A percentile compares a stretch with the other conserved stretches of the same genome.
Evolutionary conservation across 139 green algal species (phyloP).

Genomic region (Chlorella sp.): DNA sequence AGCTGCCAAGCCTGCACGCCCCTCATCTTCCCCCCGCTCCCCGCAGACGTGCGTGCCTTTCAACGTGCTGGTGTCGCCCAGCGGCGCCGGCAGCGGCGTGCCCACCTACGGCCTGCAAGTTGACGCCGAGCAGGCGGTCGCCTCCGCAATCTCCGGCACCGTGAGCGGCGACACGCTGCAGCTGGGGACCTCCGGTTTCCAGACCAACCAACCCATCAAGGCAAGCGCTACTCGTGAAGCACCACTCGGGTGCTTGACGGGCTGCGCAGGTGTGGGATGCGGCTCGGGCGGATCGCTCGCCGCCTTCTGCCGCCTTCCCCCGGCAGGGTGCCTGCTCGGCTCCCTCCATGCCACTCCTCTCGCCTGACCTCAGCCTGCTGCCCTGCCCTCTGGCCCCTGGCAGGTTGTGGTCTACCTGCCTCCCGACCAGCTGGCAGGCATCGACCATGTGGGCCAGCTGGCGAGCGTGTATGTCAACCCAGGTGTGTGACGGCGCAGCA

Average conservation of each 20-base stretch:
- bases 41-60: constrained; percentile 21
- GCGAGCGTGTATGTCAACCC: background rate
- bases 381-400: background rate
- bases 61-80: constrained; percentile 23
- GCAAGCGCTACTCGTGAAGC: background rate
- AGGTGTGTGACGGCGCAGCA: background rate
- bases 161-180: constrained; percentile 9
- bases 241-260: background rate
- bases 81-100: background rate
- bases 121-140: background rate
- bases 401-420: constrained; percentile 27
- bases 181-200: constrained; percentile 1
- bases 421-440: background rate
- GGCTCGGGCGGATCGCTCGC: too few species aligned
- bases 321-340: too few species aligned
- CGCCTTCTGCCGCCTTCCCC: too few species aligned
- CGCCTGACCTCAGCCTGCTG: background rate
- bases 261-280: too few species aligned
- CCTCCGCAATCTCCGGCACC: background rate
- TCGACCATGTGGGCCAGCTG: background rate
- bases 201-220: constrained; percentile 27
- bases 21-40: background rate
- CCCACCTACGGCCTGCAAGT: constrained; percentile 20
- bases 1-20: background rate
- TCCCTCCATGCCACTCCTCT: background rate